Base-by-base conservation (phyloP, 2,329 filamentous ascomycete species). In the Whalleya microplaca region DNA sequence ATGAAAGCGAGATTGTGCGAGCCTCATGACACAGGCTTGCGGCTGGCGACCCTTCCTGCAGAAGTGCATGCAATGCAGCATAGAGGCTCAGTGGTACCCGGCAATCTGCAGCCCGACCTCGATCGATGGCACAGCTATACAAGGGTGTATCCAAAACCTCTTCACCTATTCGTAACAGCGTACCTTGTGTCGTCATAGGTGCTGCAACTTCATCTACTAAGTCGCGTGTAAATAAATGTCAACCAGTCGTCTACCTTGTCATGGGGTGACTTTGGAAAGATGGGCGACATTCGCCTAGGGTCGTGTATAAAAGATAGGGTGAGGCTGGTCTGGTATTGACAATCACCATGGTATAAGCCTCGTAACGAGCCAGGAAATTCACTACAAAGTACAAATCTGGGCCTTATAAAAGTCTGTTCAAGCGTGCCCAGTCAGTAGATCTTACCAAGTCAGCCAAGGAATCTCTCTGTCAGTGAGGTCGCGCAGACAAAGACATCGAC, bases 401-500 rank as follows among this genome's bases (percentile, higher is more conserved):
- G 32, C 32, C 32, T 37, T 12, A 27, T 12, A 16, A 37, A 37
- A 12, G 32, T 12, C 32, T 8, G 14, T 37, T 37, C 10, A 37
- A 12, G 32, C 14, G 7, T 14, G 14, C 14, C 32, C 14, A 37
- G 32, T 37, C 32, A 12, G 48, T 55, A 7, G 50, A 50, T 45
- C 48, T 47, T 37, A 50, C 56, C 52, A 37, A 62, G 21, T 41
- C 45, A 42, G 51, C 56, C 47, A 55, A 60, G 58, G 19, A 48
- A 51, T 8, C 4, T 27, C 23, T 27, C 37, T 45, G 41, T 57
- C 46, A 19, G 55, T 43, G 50, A 60, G 43, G 51, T 51, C 55
- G 57, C 56, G 56, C 51, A 43, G 58, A 56, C 54, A 62, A 57
- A 54, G 56, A 18, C 61, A 67, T 65, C 56, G 59, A 71, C 64